Evolutionary conservation across 345 rosid genomes (phyloP).

Genomic region (Balakata baccata): DNA sequence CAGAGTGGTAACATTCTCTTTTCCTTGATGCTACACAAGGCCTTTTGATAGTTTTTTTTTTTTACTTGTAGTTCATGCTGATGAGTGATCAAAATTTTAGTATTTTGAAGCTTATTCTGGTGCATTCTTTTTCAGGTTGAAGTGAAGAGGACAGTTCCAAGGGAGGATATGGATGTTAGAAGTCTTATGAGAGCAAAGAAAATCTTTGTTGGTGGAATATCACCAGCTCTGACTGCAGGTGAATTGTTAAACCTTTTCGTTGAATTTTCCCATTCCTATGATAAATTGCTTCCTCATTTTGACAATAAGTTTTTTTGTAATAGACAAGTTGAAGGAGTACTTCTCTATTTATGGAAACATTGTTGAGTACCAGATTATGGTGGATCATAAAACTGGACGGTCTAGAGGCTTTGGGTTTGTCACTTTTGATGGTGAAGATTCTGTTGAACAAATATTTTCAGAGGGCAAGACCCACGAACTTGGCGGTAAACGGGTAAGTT

Average conservation of each 20-base stretch:
- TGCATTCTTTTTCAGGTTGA: conserved; percentile 28
- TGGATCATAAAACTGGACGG: conserved; percentile 33
- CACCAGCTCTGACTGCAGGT: conserved; percentile 31
- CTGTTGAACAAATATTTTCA: conserved; percentile 26
- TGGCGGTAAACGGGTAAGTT: conserved; percentile 31
- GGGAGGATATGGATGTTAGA: conserved; percentile 23
- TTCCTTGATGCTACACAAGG: neutral
- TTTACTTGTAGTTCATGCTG: neutral
- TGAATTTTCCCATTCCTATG: neutral
- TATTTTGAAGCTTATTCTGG: neutral
- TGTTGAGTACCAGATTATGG: conserved; percentile 31
- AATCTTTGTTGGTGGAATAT: conserved; percentile 35
- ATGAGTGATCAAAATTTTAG: neutral
- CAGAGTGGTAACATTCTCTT: conserved; percentile 36
- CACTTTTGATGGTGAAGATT: conserved; percentile 33
- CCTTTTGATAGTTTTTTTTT: neutral
- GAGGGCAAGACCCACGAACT: conserved; percentile 26
- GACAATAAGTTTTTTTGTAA: neutral
- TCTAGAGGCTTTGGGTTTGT: conserved; percentile 39
- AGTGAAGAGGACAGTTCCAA: conserved; percentile 37
- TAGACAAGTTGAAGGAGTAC: conserved; percentile 29
- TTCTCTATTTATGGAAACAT: conserved; percentile 27
- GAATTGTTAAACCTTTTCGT: neutral
- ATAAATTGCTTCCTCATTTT: neutral
- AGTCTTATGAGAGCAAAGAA: conserved; percentile 22